These are phyloP conservation scores for Ophiostoma piceae DNA, from an alignment of 2,329 filamentous ascomycete species.

Conservation along the genomic window DNA sequence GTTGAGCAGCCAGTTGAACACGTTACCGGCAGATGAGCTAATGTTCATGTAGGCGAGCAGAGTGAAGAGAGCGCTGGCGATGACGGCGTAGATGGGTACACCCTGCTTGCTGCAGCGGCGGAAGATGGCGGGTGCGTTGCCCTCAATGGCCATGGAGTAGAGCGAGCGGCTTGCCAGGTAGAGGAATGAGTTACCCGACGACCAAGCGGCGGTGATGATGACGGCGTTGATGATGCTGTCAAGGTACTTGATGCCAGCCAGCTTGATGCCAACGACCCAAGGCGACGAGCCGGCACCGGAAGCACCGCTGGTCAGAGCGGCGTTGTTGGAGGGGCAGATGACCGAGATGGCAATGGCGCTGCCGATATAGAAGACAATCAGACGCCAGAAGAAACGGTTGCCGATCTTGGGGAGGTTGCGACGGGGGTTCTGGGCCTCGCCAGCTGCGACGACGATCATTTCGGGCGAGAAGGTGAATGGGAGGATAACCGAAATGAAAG, in stretches of 20 bases:
- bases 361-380: conserved; percentile 62
- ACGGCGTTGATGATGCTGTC: conserved; percentile 59
- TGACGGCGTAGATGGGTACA: conserved; percentile 59
- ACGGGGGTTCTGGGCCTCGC: conserved; percentile 54
- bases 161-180: conserved; percentile 57
- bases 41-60: conserved; percentile 40
- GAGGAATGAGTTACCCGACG: conserved; percentile 57
- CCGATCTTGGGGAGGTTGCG: conserved; percentile 57
- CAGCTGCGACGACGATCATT: conserved; percentile 49
- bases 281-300: conserved; percentile 41
- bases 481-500: conserved; percentile 37
- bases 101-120: conserved; percentile 46
- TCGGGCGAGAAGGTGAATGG: conserved; percentile 54
- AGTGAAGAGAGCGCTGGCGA: conserved; percentile 48
- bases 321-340: conserved; percentile 55
- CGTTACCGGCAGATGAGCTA: conserved; percentile 32
- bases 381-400: conserved; percentile 61
- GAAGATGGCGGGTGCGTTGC: conserved; percentile 49
- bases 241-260: conserved; percentile 48
- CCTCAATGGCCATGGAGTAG: conserved; percentile 56
- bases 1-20: conserved; percentile 8
- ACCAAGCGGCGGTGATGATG: conserved; percentile 55
- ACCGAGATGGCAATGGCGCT: conserved; percentile 59
- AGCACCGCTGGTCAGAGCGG: conserved; percentile 46
- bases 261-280: conserved; percentile 52